Evolutionary conservation across 106 monocot species (phyloP).

Genomic region (Dendrobium nobile): DNA sequence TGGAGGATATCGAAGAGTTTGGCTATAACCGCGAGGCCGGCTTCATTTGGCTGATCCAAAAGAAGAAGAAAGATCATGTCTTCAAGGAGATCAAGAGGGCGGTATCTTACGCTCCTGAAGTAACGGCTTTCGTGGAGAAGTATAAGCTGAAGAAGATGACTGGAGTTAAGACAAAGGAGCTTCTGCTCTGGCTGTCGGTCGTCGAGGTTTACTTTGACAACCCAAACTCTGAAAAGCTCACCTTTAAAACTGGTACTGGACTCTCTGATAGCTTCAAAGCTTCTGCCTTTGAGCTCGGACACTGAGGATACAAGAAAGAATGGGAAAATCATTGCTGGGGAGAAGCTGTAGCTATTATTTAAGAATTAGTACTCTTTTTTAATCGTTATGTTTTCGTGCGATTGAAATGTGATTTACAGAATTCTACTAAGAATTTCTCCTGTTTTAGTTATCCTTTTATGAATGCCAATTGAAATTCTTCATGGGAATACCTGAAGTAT

Average conservation of each 20-base stretch:
- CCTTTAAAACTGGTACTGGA: conserved; percentile 7
- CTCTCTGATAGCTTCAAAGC: conserved; percentile 12
- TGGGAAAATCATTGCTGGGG: too few relatives aligned
- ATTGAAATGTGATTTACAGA: too few relatives aligned
- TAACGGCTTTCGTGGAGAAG: conserved; percentile 8
- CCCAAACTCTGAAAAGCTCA: conserved; percentile 7
- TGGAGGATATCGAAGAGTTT: conserved; percentile 16
- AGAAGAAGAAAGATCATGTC: conserved; percentile 1
- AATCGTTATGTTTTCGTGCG: too few relatives aligned
- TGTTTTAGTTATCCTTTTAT: too few relatives aligned
- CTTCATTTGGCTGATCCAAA: conserved; percentile 16
- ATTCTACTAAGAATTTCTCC: too few relatives aligned
- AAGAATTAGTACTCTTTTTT: too few relatives aligned
- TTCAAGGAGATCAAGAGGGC: conserved; percentile 13
- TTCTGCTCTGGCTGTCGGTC: conserved; percentile 7
- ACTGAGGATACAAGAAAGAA: neutral
- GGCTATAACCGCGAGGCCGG: conserved; percentile 8
- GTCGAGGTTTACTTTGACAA: conserved; percentile 12
- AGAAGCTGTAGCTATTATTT: too few relatives aligned
- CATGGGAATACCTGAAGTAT: too few relatives aligned
- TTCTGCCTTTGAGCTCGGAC: conserved; percentile 1
- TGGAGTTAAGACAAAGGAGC: conserved; percentile 11
- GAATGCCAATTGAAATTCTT: too few relatives aligned
- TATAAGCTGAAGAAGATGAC: conserved; percentile 12
- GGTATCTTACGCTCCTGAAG: conserved; percentile 8